Conservation (phyloP, 2,329 filamentous ascomycete species). For the Microdochium paspali region DNA sequence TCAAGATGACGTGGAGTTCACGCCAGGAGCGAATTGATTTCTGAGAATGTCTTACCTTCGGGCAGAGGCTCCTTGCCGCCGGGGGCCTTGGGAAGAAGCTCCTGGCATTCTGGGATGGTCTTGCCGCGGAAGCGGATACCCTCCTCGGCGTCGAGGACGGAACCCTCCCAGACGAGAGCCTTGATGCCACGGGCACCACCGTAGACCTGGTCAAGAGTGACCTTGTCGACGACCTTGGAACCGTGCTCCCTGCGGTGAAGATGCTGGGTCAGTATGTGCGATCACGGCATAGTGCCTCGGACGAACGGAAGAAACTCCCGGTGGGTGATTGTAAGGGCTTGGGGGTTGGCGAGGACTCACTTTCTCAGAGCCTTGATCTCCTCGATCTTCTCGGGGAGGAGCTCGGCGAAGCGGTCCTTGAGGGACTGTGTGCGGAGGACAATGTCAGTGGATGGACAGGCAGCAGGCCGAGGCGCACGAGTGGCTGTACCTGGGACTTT, state of each 20-base stretch:
- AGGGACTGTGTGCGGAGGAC: conserved; percentile 34
- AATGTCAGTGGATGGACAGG: neutral
- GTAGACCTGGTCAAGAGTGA: conserved; percentile 98
- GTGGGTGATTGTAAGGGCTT: conserved; percentile 5
- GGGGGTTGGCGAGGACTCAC: conserved; percentile 40
- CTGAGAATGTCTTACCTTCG: conserved; percentile 52
- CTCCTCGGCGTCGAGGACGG: conserved; percentile 96
- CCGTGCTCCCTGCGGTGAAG: conserved; percentile 67
- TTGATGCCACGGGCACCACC: conserved; percentile 99
- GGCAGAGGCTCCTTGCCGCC: conserved; percentile 95
- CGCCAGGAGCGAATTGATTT: neutral
- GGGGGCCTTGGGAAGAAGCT: conserved; percentile 92
- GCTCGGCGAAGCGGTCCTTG: conserved; percentile 97
- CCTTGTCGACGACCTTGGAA: conserved; percentile 91
- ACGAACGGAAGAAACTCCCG: conserved; percentile 12
- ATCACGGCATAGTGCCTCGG: conserved; percentile 5
- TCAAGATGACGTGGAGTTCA: neutral
- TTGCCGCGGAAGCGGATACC: conserved; percentile 99
- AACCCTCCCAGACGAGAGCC: conserved; percentile 96
- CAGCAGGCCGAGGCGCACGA: conserved; percentile 6
- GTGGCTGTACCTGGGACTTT: conserved; percentile 67
- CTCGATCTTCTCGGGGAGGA: conserved; percentile 92
- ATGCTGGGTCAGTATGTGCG: neutral
- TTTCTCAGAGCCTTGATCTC: conserved; percentile 98
- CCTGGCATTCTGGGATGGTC: conserved; percentile 98